Percentiles rank a stretch among this genome's conserved stretches.
Conservation (phyloP, 2,329 filamentous ascomycete genomes). For the Leptographium lundbergii region DNA sequence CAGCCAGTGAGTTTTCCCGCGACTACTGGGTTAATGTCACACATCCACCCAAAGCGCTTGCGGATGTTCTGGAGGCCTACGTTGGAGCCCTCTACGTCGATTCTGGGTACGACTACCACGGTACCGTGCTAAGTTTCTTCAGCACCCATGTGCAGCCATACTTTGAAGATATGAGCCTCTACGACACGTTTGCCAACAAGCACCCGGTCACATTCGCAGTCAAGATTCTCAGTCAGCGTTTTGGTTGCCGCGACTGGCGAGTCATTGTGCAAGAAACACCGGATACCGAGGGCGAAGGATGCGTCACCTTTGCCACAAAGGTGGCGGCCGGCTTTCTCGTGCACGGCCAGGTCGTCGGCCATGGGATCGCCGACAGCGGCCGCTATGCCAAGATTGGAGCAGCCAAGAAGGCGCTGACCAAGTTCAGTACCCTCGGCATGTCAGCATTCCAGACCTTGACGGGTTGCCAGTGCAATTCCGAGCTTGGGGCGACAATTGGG, state of each 20-base stretch:
- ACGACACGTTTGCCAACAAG: conserved; percentile 75
- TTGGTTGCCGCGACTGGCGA: conserved; percentile 51
- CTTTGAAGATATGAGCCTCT: conserved; percentile 76
- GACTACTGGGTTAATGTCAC: conserved; percentile 58
- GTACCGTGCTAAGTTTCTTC: conserved; percentile 65
- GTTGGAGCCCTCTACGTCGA: conserved; percentile 89
- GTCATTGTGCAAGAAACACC: conserved; percentile 39
- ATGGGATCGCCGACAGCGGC: conserved; percentile 47
- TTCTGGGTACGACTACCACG: conserved; percentile 68
- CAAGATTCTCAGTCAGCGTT: conserved; percentile 47
- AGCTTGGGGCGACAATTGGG: neutral
- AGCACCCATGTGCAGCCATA: conserved; percentile 58
- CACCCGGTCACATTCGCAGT: conserved; percentile 70
- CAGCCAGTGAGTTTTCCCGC: conserved; percentile 28
- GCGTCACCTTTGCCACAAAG: conserved; percentile 16
- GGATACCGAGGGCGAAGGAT: conserved; percentile 19
- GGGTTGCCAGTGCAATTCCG: conserved; percentile 46
- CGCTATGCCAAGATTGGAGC: conserved; percentile 62
- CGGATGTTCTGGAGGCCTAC: conserved; percentile 82
- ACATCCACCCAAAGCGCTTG: conserved; percentile 59
- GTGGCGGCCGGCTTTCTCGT: conserved; percentile 65
- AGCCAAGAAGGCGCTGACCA: conserved; percentile 43
- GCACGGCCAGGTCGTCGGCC: conserved; percentile 56
- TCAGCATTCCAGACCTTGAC: conserved; percentile 48
- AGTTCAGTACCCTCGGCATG: conserved; percentile 29